Evolutionary conservation across 1,284 basidiomycete genomes (phyloP), one percentile per base, ranked within the genome.

Genomic region (Ceratorhiza oryzae-sativae): DNA sequence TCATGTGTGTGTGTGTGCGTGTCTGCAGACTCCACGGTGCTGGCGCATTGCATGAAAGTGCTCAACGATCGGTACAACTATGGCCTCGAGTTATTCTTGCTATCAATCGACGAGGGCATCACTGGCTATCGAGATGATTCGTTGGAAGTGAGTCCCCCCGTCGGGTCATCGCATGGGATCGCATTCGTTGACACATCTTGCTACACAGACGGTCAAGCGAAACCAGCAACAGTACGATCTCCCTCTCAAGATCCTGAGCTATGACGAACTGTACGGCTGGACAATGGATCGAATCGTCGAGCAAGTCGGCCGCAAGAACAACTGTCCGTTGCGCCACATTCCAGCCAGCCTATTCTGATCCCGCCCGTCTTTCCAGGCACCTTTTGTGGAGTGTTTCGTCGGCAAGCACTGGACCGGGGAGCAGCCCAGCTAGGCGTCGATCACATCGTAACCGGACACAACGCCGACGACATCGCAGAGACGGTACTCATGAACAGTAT

Each of bases 71-170:
- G 96, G 65, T 97, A 98, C 80, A 82, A 92, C 74, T 99, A 99
- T 77, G 94, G 94, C 15, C 84, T 99, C 58, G 90, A 97, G 60
- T 82, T 99, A 25, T 97, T 93, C 79, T 83, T 99, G 30, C 86
- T 99, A 70, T 98, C 95, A 0, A 98, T 99, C 80, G 97, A 99
- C 79, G 97, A 99, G 80, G 97, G 97, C 0, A 99, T 99, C 77
- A 97, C 94, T 12, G 97, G 97, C 0, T 99, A 99, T 80, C 87
- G 97, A 71, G 97, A 99, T 79, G 97, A 98, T 79, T 98, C 95
- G 0, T 83, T 99, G 3, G 95, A 98, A 85, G 95, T 94, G 72
- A 62, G 85, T 76, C 62, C 46, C 23, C 18, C 32, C 1, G n/a
- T 9, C 34, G 30, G 55, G n/a, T n/a, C n/a, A n/a, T n/a, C n/a